Evolutionary conservation across 768 basidiomycete genomes (phyloP).

Genomic region (Aureoboletus auriporus): DNA sequence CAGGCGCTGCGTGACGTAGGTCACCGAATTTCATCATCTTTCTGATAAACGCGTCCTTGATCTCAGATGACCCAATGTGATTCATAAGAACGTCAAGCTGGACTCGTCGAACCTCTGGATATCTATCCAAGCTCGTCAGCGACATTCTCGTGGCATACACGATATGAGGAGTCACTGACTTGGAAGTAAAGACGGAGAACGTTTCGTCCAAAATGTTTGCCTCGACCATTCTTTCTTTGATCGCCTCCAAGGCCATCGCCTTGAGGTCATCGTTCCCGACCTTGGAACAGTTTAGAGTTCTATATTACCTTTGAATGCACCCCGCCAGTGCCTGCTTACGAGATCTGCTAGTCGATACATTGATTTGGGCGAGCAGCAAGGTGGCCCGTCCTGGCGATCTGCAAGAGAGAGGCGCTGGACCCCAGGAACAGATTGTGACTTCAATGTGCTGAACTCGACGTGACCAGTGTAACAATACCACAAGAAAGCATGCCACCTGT

Average conservation of each 20-base stretch:
- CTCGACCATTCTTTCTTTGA: conserved; percentile 11
- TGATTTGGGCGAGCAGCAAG: conserved; percentile 33
- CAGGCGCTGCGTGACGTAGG: conserved; percentile 9
- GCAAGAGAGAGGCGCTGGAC: neutral
- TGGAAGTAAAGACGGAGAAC: conserved; percentile 26
- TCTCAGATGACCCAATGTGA: conserved; percentile 2
- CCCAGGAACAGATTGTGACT: conserved; percentile 2
- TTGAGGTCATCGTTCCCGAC: conserved; percentile 16
- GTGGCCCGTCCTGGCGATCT: conserved; percentile 1
- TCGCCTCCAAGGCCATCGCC: conserved; percentile 14
- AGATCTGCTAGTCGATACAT: conserved; percentile 34
- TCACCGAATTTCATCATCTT: neutral
- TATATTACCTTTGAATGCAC: neutral
- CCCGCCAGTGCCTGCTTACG: conserved; percentile 9
- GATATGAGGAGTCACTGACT: conserved; percentile 4
- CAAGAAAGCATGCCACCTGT: conserved; percentile 14
- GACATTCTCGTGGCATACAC: neutral
- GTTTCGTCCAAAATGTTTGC: conserved; percentile 22
- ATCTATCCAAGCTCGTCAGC: conserved; percentile 9
- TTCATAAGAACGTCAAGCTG: conserved; percentile 15
- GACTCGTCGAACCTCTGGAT: conserved; percentile 12
- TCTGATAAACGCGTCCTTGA: conserved; percentile 15
- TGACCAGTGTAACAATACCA: conserved; percentile 19
- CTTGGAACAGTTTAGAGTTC: conserved; percentile 1
- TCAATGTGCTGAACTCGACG: conserved; percentile 8